These are phyloP conservation scores for Keithomyces neogunnii DNA, from an alignment of 2,329 filamentous ascomycete species.

Conservation along the genomic window DNA sequence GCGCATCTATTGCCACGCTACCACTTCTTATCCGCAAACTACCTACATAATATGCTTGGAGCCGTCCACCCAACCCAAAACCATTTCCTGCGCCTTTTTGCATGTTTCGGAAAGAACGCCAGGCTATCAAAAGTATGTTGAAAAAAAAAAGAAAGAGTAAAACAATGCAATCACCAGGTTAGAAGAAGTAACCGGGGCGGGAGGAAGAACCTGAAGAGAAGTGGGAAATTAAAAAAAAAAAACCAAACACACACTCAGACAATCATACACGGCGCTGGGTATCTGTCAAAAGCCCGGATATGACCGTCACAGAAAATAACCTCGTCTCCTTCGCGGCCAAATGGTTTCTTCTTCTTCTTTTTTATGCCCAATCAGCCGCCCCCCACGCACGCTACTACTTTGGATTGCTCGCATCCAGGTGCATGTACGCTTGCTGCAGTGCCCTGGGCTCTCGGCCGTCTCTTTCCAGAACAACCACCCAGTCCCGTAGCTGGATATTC, in stretches of 20 bases:
- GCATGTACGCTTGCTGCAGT: constrained; percentile 49
- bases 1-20: background rate
- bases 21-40: background rate
- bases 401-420: constrained; percentile 40
- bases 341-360: constrained; percentile 3
- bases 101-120: constrained; percentile 3
- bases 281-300: constrained; percentile 13
- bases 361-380: background rate
- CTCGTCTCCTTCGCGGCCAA: too few species aligned
- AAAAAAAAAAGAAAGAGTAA: background rate
- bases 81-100: constrained; percentile 6
- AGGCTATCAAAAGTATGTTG: constrained; percentile 1
- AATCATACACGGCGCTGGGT: constrained; percentile 1
- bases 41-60: background rate
- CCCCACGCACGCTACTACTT: constrained; percentile 18
- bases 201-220: background rate
- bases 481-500: constrained; percentile 77
- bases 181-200: background rate
- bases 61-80: background rate
- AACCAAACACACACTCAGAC: background rate
- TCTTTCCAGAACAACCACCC: constrained; percentile 69
- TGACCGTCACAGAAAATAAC: constrained; percentile 23
- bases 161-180: background rate
- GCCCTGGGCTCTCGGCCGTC: constrained; percentile 62
- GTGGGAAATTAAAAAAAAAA: background rate